Percentiles rank a stretch among this genome's conserved stretches.
These are phyloP conservation scores for Cucumis melo DNA, from an alignment of 306 rosid genomes.

Conservation along the genomic window DNA sequence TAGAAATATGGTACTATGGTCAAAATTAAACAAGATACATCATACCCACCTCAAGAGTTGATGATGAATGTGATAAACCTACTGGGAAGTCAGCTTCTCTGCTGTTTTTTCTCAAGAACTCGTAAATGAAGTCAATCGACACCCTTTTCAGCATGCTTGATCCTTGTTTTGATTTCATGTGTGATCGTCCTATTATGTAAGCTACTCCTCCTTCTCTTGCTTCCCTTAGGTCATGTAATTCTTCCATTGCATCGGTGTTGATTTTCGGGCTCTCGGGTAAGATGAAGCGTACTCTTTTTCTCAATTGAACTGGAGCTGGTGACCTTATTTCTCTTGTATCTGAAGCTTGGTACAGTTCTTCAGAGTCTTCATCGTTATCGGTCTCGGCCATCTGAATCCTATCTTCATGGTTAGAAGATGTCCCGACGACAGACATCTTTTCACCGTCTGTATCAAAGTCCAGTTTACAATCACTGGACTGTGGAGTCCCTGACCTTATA, in stretches of 20 bases:
- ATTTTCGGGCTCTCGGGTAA: constrained; percentile 68
- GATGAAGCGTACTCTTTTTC: constrained; percentile 63
- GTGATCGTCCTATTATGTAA: constrained; percentile 63
- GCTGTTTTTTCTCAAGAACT: constrained; percentile 75
- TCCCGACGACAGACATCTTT: constrained; percentile 56
- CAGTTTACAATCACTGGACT: not conserved
- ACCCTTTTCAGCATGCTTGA: constrained; percentile 52
- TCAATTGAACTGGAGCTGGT: constrained; percentile 22
- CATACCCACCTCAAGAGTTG: constrained; percentile 91
- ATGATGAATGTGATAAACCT: constrained; percentile 56
- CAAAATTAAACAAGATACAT: constrained; percentile 39
- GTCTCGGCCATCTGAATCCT: constrained; percentile 34
- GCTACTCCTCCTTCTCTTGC: constrained; percentile 79
- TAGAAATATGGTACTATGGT: not conserved
- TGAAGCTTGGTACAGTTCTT: constrained; percentile 19
- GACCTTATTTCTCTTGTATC: constrained; percentile 48
- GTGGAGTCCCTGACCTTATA: constrained; percentile 33
- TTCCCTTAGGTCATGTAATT: constrained; percentile 60
- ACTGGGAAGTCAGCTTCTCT: constrained; percentile 42
- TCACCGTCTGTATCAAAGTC: constrained; percentile 25
- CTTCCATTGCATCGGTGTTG: constrained; percentile 30
- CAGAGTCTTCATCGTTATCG: not conserved
- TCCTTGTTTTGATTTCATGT: constrained; percentile 74
- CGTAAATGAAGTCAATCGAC: constrained; percentile 56
- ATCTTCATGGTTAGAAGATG: constrained; percentile 34